Percentiles rank a stretch among this genome's conserved stretches.
These are phyloP conservation scores for Bothriochloa decipiens DNA, from an alignment of 176 grass and related monocot species.

Conservation along the genomic window DNA sequence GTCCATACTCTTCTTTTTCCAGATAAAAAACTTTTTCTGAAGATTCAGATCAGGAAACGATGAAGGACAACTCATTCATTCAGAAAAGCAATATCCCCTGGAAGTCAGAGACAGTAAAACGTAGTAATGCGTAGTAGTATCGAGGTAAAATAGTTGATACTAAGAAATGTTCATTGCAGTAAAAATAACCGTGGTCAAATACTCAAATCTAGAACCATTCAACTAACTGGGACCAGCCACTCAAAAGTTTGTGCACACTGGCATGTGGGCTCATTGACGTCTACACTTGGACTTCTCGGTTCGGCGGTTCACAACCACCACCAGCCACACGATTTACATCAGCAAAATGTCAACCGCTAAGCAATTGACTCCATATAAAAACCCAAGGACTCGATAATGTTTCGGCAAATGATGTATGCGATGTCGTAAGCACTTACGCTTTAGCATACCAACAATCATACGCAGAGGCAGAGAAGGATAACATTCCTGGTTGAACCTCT, in stretches of 20 bases:
- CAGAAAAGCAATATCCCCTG: not conserved
- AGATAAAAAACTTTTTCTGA: not conserved
- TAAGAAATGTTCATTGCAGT: not conserved
- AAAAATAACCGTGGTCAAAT: not conserved
- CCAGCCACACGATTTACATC: not conserved
- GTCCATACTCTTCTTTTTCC: not conserved
- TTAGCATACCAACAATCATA: not conserved
- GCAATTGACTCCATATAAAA: conserved; percentile 29
- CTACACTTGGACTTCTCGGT: not conserved
- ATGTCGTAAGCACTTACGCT: conserved; percentile 52
- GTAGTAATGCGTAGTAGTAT: not conserved
- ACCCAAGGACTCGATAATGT: not conserved
- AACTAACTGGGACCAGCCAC: not conserved
- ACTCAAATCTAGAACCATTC: conserved; percentile 9
- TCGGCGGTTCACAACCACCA: not conserved
- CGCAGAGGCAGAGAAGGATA: not conserved
- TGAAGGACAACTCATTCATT: not conserved
- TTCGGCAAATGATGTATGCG: not conserved
- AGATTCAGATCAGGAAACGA: conserved; percentile 31
- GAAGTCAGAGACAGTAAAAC: not conserved
- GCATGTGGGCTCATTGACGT: conserved; percentile 14
- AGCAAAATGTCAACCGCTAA: conserved; percentile 27
- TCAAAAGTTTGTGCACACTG: not conserved
- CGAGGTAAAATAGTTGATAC: not conserved
- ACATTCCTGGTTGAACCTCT: not conserved